phyloP scores from a whole-genome alignment of 2,329 filamentous ascomycete species.

The Tolypocladium tropicale region DNA sequence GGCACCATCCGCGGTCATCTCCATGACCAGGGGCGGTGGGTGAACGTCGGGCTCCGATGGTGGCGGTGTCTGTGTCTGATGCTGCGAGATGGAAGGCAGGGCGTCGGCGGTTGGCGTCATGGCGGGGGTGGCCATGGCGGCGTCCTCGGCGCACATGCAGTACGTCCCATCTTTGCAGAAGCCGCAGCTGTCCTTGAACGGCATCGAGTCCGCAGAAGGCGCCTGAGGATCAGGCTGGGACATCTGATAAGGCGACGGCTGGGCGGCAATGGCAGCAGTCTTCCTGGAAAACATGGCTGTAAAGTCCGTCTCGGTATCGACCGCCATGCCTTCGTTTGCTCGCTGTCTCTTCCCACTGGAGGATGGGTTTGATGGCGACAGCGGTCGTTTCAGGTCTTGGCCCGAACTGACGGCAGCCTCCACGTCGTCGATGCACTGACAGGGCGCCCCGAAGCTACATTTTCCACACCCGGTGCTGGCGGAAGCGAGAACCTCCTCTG shows the following conservation, averaged over 20 bases:
- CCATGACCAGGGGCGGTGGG: slow-evolving; percentile 40
- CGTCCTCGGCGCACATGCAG: slow-evolving; percentile 64
- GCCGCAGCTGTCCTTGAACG: slow-evolving; percentile 60
- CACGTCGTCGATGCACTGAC: slow-evolving; percentile 54
- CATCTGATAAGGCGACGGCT: slow-evolving; percentile 2
- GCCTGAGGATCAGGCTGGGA: slow-evolving; percentile 13
- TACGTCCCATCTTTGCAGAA: slow-evolving; percentile 77
- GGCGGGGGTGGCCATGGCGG: slow-evolving; percentile 28
- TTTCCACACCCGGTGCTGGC: slow-evolving; percentile 51
- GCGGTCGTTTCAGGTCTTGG: slow-evolving; percentile 36
- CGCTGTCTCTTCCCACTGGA: slow-evolving; percentile 47
- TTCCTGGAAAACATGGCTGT: slow-evolving; percentile 52
- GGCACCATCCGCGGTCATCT: slow-evolving; percentile 48
- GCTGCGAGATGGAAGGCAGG: slow-evolving; percentile 28
- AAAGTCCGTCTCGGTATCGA: slow-evolving; percentile 64
- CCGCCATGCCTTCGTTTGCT: slow-evolving; percentile 24
- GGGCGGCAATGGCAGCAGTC: not conserved
- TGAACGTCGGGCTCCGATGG: slow-evolving; percentile 51
- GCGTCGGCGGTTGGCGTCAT: slow-evolving; percentile 27
- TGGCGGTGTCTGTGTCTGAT: slow-evolving; percentile 46
- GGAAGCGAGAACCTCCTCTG: slow-evolving; percentile 46
- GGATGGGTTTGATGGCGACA: slow-evolving; percentile 30
- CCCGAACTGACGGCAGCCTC: slow-evolving; percentile 33
- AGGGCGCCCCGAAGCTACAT: slow-evolving; percentile 52
- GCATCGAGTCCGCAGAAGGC: slow-evolving; percentile 24